Percentiles rank a stretch among this genome's conserved stretches.
phyloP scores from a whole-genome alignment of 179 eudicot species.

The Nepenthes alata region DNA sequence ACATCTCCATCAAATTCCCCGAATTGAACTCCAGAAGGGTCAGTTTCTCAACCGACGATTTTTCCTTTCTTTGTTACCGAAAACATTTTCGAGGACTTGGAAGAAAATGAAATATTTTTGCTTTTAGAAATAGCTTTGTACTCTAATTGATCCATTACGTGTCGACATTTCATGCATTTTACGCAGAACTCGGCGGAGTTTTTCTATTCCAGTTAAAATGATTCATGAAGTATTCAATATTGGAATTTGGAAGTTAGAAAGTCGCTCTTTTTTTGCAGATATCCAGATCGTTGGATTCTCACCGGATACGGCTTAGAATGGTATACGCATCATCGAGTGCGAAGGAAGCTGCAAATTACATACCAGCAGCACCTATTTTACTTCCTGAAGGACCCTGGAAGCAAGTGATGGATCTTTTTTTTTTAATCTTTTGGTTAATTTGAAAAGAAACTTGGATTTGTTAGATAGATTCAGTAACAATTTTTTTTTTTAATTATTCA shows the following conservation, averaged over 20 bases:
- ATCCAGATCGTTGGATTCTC: conserved; percentile 14
- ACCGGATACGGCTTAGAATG: conserved; percentile 15
- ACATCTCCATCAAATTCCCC: conserved; percentile 12
- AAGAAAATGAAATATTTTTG: not conserved
- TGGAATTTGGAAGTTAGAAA: not conserved
- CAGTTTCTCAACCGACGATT: not conserved
- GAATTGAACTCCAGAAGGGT: conserved; percentile 13
- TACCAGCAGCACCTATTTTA: conserved; percentile 75
- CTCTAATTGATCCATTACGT: not conserved
- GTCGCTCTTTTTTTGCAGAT: conserved; percentile 14
- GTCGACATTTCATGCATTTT: no score
- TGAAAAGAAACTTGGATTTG: no score
- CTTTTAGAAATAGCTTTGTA: not conserved
- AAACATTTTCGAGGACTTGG: not conserved
- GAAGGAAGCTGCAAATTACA: conserved; percentile 38
- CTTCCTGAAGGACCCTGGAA: conserved; percentile 87
- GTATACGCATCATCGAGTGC: conserved; percentile 27
- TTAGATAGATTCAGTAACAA: no score
- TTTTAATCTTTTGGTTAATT: no score
- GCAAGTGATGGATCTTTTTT: conserved; percentile 34
- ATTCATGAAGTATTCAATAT: not conserved
- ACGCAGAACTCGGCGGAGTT: not conserved
- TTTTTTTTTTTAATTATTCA: no score
- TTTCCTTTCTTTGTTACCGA: conserved; percentile 1
- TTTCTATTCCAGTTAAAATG: not conserved